Base-by-base conservation (phyloP, 2,329 filamentous ascomycete genomes). In the Fusarium sp. region DNA sequence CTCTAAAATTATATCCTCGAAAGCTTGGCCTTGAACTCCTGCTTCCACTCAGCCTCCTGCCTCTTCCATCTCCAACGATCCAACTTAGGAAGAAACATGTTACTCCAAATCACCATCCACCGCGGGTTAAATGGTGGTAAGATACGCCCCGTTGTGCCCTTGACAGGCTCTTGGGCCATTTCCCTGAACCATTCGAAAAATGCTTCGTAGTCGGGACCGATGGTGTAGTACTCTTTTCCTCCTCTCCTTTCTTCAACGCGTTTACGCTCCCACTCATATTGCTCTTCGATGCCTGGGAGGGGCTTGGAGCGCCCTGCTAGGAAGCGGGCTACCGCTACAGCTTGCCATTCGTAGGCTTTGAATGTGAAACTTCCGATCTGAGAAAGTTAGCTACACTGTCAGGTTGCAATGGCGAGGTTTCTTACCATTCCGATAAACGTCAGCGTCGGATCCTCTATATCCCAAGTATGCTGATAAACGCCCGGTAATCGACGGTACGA, bases 301-400 rank as follows among this genome's bases (percentile, higher is more conserved):
- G 68, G 55, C 6, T 59, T 64, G 2, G 61, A 40, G 9, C 61
- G 61, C 2, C 66, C 58, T 1, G 68, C 63, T 0, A 72, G 41
- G 30, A 64, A 59, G 7, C 71, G 57, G 3, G 68, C 62, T 1
- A 73, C 41, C 1, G 71, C 71, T 11, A 68, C 71, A 0, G 65
- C 69, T 20, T 73, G 71, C 63, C 66, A 73, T 28, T 73, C 71
- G 3, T 72, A 73, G 11, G 68, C 71, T 3, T 69, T 67, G 21
- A 73, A 73, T 0, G 71, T 73, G 32, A 73, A 73, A 4, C 71
- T 67, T 8, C 45, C 61, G n/a, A 64, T 66, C 71, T 28, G 7
- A 5, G 7, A 9, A 8, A 4, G 1, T 37, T 7, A 32, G 32
- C 25, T 6, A 42, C 1, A 10, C 6, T 6, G 8, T 12, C 1